phyloP scores from a whole-genome alignment of 208 protist species.

The Jaenimonas drosophilae region DNA sequence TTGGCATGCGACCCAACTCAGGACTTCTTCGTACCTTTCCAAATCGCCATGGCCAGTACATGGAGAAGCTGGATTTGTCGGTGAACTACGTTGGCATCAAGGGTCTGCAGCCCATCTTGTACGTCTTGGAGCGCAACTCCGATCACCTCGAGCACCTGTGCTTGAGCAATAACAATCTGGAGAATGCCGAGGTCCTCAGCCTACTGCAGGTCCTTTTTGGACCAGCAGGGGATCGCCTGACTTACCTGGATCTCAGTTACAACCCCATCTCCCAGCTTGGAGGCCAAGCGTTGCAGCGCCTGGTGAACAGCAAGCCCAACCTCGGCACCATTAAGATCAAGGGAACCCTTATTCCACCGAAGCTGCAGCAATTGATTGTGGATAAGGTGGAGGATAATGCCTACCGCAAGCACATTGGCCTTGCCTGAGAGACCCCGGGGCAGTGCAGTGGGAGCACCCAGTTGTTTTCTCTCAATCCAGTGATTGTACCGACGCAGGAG shows the following conservation, averaged over 20 bases:
- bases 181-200: conserved; percentile 16
- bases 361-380: conserved; percentile 8
- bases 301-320: conserved; percentile 6
- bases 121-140: conserved; percentile 10
- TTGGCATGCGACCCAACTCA: conserved; percentile 14
- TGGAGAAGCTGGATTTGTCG: conserved; percentile 17
- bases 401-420: conserved; percentile 6
- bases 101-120: conserved; percentile 15
- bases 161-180: conserved; percentile 19
- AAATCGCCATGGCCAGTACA: conserved; percentile 4
- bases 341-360: conserved; percentile 13
- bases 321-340: conserved; percentile 6
- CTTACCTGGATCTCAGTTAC: conserved; percentile 12
- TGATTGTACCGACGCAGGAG: conserved; percentile 1
- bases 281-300: conserved; percentile 7
- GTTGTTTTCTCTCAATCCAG: background rate
- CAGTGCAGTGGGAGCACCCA: too few species aligned
- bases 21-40: conserved; percentile 11
- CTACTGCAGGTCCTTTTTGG: conserved; percentile 10
- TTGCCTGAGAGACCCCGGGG: too few species aligned
- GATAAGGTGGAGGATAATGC: conserved; percentile 13
- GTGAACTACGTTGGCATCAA: conserved; percentile 29
- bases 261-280: conserved; percentile 14
- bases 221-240: conserved; percentile 4
- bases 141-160: conserved; percentile 12